Conservation (phyloP, 495 filamentous ascomycete species). For the Trypethelium eluteriae region DNA sequence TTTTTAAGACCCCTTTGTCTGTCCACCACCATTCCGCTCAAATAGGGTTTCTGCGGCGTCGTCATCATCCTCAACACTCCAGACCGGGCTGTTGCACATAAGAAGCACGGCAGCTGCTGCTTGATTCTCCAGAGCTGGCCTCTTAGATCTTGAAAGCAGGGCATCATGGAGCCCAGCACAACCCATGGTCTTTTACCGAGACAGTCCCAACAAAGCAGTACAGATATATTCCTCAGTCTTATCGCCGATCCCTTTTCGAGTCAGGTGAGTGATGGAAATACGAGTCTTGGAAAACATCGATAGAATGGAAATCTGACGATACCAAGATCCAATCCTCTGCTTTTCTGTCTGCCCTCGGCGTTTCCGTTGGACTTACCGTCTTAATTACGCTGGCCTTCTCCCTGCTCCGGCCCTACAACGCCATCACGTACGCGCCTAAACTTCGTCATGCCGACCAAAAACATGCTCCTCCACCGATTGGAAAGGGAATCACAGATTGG, state of each 20-base stretch:
- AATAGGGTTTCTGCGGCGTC: constrained; percentile 2
- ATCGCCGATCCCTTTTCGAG: constrained; percentile 30
- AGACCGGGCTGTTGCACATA: background rate
- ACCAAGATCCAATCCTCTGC: constrained; percentile 53
- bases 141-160: background rate
- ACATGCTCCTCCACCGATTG: constrained; percentile 85
- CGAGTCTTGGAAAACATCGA: background rate
- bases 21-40: background rate
- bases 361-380: constrained; percentile 45
- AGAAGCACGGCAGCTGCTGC: background rate
- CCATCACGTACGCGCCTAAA: constrained; percentile 87
- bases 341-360: constrained; percentile 69
- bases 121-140: background rate
- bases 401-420: constrained; percentile 81
- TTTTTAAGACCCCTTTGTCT: background rate
- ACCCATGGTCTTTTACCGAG: background rate
- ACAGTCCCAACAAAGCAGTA: constrained; percentile 17
- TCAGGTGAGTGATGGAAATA: constrained; percentile 21
- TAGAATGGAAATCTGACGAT: constrained; percentile 11
- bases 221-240: constrained; percentile 31
- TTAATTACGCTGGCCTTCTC: constrained; percentile 74
- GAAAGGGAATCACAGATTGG: constrained; percentile 82
- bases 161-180: constrained; percentile 6
- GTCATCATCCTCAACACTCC: background rate
- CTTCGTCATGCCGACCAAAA: constrained; percentile 86